Conservation (phyloP, 1,139 yeast genomes). For the Taphrina communis region DNA sequence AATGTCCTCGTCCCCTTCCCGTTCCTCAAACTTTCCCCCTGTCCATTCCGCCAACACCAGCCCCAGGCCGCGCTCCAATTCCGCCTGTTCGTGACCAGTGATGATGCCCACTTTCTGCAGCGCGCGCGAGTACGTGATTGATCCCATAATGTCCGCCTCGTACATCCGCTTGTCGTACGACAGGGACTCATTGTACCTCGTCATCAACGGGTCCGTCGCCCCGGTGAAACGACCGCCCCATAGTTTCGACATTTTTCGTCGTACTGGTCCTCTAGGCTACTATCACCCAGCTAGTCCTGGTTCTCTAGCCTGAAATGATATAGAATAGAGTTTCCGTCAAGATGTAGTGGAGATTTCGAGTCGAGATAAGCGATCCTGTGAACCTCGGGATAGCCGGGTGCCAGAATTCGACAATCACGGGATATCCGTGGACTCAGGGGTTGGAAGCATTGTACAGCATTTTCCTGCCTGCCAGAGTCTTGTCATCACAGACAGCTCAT, state of each 20-base stretch:
- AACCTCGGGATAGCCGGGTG: background rate
- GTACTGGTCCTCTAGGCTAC: too few relatives aligned
- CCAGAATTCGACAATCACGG: background rate
- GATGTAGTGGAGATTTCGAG: slow-evolving; percentile 1
- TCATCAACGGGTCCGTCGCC: slow-evolving; percentile 96
- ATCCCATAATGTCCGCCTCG: slow-evolving; percentile 90
- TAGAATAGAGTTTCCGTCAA: background rate
- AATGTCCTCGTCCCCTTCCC: slow-evolving; percentile 94
- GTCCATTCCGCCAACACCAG: slow-evolving; percentile 81
- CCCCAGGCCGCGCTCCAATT: slow-evolving; percentile 81
- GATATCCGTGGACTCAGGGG: background rate
- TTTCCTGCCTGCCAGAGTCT: too few relatives aligned
- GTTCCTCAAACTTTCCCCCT: slow-evolving; percentile 71
- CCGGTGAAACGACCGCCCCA: slow-evolving; percentile 99
- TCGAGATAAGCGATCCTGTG: background rate
- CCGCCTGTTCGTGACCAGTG: slow-evolving; percentile 69
- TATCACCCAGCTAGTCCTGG: too few relatives aligned
- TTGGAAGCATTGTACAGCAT: too few relatives aligned
- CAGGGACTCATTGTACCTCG: slow-evolving; percentile 90
- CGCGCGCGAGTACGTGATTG: slow-evolving; percentile 90
- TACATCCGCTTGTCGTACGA: slow-evolving; percentile 96
- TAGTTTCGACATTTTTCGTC: slow-evolving; percentile 56
- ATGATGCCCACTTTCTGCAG: slow-evolving; percentile 77
- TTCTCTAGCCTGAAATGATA: too few relatives aligned
- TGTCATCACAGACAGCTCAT: too few relatives aligned